Conservation (phyloP, 768 basidiomycete species). For the Holtermannia corniformis region DNA sequence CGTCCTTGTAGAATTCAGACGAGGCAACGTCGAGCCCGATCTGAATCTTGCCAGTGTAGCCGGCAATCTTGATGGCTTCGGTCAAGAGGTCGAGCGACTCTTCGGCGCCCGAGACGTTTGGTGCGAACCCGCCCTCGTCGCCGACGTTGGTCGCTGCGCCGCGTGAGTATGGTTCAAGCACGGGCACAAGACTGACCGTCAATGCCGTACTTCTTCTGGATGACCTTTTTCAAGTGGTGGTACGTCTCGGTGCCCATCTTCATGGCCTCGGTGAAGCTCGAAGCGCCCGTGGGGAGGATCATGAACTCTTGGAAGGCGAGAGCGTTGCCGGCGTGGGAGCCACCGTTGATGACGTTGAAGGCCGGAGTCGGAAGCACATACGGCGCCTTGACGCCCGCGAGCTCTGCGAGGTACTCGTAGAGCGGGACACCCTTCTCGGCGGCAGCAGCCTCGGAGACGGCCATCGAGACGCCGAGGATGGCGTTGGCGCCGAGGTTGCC, state of each 20-base stretch:
- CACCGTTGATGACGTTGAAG: constrained; percentile 99
- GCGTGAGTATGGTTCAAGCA: neutral
- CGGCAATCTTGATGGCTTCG: constrained; percentile 95
- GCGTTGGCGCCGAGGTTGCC: constrained; percentile 98
- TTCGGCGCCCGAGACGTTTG: constrained; percentile 93
- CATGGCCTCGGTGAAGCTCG: constrained; percentile 89
- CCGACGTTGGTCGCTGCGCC: constrained; percentile 88
- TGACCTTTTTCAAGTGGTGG: constrained; percentile 97
- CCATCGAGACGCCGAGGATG: constrained; percentile 96
- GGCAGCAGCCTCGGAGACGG: constrained; percentile 84
- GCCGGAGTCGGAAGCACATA: constrained; percentile 84
- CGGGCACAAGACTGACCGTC: constrained; percentile 57
- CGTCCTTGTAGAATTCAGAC: constrained; percentile 99
- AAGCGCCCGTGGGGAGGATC: constrained; percentile 90
- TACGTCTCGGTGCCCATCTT: constrained; percentile 96
- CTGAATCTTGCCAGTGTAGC: constrained; percentile 97
- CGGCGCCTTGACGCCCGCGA: constrained; percentile 89
- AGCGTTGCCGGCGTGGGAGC: constrained; percentile 98
- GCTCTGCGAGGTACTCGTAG: constrained; percentile 91
- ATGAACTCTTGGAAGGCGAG: constrained; percentile 99
- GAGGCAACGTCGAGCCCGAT: constrained; percentile 98
- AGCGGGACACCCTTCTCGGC: constrained; percentile 89
- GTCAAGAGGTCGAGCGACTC: constrained; percentile 91
- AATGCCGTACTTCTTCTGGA: constrained; percentile 97
- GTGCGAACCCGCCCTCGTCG: constrained; percentile 99